Percentiles rank a stretch among this genome's conserved stretches.
These are phyloP conservation scores for Cordyceps farinosa DNA, from an alignment of 2,329 filamentous ascomycete genomes.

Conservation along the genomic window DNA sequence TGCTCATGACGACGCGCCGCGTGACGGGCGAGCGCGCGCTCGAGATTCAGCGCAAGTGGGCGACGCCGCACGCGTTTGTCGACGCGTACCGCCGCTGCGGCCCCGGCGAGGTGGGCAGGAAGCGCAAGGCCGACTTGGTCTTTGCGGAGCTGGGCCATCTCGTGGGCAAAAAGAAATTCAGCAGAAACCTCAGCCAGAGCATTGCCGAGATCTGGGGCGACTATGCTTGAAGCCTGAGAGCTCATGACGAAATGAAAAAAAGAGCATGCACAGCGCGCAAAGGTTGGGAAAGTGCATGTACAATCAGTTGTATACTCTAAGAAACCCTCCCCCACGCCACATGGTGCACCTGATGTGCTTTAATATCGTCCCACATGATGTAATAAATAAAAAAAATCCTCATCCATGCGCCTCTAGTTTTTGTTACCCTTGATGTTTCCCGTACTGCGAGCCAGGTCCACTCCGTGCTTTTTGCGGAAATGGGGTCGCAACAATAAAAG, in stretches of 20 bases:
- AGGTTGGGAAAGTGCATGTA: background rate
- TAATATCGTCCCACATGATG: background rate
- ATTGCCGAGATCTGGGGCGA: slow-evolving; percentile 71
- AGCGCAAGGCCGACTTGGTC: slow-evolving; percentile 59
- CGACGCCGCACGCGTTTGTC: slow-evolving; percentile 68
- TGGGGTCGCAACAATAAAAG: slow-evolving; percentile 14
- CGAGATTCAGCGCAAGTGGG: slow-evolving; percentile 76
- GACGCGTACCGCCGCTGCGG: slow-evolving; percentile 62
- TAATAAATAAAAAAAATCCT: slow-evolving; percentile 11
- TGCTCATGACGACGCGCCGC: slow-evolving; percentile 77
- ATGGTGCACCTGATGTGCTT: background rate
- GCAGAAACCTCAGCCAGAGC: slow-evolving; percentile 61
- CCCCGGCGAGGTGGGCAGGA: slow-evolving; percentile 45
- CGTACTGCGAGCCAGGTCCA: slow-evolving; percentile 7
- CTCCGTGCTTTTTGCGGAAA: background rate
- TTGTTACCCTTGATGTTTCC: slow-evolving; percentile 11
- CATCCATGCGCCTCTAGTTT: slow-evolving; percentile 18
- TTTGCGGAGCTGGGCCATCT: slow-evolving; percentile 53
- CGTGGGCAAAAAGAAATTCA: slow-evolving; percentile 66
- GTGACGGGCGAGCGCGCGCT: slow-evolving; percentile 75
- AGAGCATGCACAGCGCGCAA: background rate
- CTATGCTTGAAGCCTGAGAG: slow-evolving; percentile 3
- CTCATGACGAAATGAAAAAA: background rate
- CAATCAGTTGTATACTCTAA: slow-evolving; percentile 2
- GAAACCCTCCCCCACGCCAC: background rate